These are phyloP conservation scores for Fusarium xyrophilum DNA, from an alignment of 2,329 filamentous ascomycete species.

Conservation along the genomic window DNA sequence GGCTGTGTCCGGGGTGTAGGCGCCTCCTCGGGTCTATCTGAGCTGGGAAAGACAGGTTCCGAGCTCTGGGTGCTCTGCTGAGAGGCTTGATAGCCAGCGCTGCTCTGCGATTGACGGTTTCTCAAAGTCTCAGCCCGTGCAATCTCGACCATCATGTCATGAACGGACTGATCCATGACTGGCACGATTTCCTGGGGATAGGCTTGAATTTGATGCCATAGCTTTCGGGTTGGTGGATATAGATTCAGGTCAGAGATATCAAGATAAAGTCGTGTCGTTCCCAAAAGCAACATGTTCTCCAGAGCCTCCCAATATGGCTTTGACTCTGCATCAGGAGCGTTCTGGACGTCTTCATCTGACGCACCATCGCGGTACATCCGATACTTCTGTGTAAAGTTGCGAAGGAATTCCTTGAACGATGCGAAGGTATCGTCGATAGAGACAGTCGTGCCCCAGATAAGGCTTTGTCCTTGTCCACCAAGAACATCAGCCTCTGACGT, in stretches of 20 bases:
- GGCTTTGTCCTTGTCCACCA: conserved; percentile 79
- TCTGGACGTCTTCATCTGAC: conserved; percentile 74
- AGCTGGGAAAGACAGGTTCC: conserved; percentile 78
- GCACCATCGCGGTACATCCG: conserved; percentile 90
- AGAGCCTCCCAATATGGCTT: conserved; percentile 86
- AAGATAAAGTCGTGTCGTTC: conserved; percentile 83
- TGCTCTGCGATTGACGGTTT: conserved; percentile 68
- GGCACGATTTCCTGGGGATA: conserved; percentile 97
- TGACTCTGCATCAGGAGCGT: conserved; percentile 73
- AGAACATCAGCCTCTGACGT: conserved; percentile 92
- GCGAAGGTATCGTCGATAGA: conserved; percentile 89
- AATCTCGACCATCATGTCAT: conserved; percentile 91
- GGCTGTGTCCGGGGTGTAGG: conserved; percentile 51
- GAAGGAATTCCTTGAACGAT: conserved; percentile 88
- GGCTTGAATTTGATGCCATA: conserved; percentile 93
- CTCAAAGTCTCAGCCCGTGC: conserved; percentile 80
- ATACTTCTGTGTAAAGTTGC: conserved; percentile 92
- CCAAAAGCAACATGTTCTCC: conserved; percentile 89
- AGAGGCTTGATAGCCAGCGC: conserved; percentile 54
- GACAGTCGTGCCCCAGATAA: conserved; percentile 98
- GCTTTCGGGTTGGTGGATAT: conserved; percentile 89
- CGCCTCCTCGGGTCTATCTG: conserved; percentile 67
- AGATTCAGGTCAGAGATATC: conserved; percentile 89
- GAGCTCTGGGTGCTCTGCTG: conserved; percentile 67
- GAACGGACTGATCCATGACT: conserved; percentile 92